These are phyloP conservation scores for Chrysochromulina parva DNA, from an alignment of 78 protist species.

Conservation along the genomic window DNA sequence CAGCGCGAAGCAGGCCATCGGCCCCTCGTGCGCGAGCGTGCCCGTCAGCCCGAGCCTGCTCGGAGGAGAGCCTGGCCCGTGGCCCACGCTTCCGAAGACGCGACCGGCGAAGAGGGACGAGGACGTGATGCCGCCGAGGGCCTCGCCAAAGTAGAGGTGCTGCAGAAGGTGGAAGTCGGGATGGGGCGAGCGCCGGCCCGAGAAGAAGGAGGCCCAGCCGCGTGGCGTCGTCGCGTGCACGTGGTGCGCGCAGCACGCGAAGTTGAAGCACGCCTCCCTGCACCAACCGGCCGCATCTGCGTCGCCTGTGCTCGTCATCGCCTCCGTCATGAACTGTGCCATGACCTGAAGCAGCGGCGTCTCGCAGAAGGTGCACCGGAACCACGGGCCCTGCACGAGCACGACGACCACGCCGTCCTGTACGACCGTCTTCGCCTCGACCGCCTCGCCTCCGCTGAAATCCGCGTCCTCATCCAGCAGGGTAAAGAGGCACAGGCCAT, in stretches of 20 bases:
- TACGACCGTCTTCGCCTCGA: neutral
- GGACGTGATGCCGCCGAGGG: neutral
- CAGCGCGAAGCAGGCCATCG: neutral
- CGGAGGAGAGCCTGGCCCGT: neutral
- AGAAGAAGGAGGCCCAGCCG: neutral
- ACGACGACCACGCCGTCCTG: neutral
- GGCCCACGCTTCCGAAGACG: neutral
- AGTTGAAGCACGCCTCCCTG: neutral
- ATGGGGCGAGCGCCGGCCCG: neutral
- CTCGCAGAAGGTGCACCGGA: neutral
- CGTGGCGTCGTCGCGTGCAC: neutral
- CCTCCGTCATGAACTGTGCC: neutral
- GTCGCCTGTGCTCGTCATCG: neutral
- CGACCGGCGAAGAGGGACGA: neutral
- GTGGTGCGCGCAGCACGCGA: neutral
- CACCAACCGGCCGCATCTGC: neutral
- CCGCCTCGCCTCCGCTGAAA: neutral
- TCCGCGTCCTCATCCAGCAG: neutral
- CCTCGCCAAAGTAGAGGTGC: neutral
- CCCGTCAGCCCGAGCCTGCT: neutral
- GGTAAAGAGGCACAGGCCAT: neutral
- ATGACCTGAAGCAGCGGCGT: neutral
- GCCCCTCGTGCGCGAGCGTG: conserved; percentile 22
- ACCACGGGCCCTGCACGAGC: conserved; percentile 17
- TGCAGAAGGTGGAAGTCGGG: neutral